Conservation (phyloP, 2,329 filamentous ascomycete genomes). For the Fusarium transvaalense region DNA sequence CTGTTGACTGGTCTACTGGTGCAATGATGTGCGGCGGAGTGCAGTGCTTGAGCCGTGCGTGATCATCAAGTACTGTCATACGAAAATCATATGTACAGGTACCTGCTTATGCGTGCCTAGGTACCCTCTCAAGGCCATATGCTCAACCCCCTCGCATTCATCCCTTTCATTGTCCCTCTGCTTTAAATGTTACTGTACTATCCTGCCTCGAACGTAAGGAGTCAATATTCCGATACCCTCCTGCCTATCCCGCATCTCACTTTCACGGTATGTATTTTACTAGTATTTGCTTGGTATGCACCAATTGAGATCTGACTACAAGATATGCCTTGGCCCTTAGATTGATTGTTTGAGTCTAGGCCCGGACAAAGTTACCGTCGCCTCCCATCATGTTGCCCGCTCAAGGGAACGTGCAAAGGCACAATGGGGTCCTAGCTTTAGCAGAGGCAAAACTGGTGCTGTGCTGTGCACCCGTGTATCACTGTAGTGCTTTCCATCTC, state of each 20-base stretch:
- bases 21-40: slow-evolving; percentile 41
- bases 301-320: slow-evolving; percentile 21
- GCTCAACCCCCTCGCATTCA: slow-evolving; percentile 31
- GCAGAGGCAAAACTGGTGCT: slow-evolving; percentile 27
- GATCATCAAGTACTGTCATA: slow-evolving; percentile 54
- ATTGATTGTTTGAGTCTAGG: slow-evolving; percentile 12
- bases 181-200: slow-evolving; percentile 7
- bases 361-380: slow-evolving; percentile 21
- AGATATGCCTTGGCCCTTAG: slow-evolving; percentile 1
- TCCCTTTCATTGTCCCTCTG: slow-evolving; percentile 26
- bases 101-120: slow-evolving; percentile 46
- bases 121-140: slow-evolving; percentile 37
- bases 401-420: slow-evolving; percentile 38
- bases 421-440: slow-evolving; percentile 36
- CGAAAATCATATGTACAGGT: slow-evolving; percentile 52
- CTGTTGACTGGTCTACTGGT: too few relatives aligned
- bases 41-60: slow-evolving; percentile 53
- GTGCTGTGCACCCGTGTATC: slow-evolving; percentile 40
- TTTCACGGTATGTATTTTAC: not conserved
- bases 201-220: slow-evolving; percentile 14
- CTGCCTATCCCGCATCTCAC: slow-evolving; percentile 12
- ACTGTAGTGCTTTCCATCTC: slow-evolving; percentile 18
- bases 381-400: slow-evolving; percentile 19
- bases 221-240: slow-evolving; percentile 25
- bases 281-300: slow-evolving; percentile 6